phyloP scores from a whole-genome alignment of 768 basidiomycete genomes.

The Hirschioporus abietinus region DNA sequence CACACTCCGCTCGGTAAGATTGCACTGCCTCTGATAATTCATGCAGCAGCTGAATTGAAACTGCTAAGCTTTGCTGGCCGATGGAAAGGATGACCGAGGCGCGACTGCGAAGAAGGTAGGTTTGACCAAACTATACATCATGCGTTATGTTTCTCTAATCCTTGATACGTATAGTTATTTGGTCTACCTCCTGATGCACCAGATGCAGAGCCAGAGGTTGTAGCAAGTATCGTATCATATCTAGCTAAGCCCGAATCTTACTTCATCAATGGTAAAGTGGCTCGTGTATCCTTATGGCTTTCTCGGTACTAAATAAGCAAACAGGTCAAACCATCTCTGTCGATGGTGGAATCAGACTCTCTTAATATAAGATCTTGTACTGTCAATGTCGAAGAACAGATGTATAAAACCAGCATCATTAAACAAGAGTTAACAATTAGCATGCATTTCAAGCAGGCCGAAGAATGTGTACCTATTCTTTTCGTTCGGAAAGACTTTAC shows the following conservation, averaged over 20 bases:
- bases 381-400: neutral
- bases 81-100: neutral
- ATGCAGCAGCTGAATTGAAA: too few species aligned
- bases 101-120: neutral
- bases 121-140: neutral
- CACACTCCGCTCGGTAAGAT: constrained; percentile 27
- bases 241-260: constrained; percentile 15
- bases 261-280: constrained; percentile 13
- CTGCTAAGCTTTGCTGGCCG: neutral
- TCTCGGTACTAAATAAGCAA: neutral
- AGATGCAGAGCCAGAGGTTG: constrained; percentile 8
- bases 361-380: neutral
- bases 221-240: constrained; percentile 13
- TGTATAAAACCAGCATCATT: neutral
- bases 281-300: neutral
- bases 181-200: constrained; percentile 10
- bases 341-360: neutral
- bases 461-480: too few species aligned
- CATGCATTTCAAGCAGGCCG: too few species aligned
- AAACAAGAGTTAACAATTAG: too few species aligned
- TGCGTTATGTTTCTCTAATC: too few species aligned
- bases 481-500: too few species aligned
- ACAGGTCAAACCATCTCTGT: neutral
- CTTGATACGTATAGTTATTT: constrained; percentile 7
- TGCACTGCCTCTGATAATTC: too few species aligned